Conservation (phyloP, 106 monocot genomes). For the Triglochin maritima region DNA sequence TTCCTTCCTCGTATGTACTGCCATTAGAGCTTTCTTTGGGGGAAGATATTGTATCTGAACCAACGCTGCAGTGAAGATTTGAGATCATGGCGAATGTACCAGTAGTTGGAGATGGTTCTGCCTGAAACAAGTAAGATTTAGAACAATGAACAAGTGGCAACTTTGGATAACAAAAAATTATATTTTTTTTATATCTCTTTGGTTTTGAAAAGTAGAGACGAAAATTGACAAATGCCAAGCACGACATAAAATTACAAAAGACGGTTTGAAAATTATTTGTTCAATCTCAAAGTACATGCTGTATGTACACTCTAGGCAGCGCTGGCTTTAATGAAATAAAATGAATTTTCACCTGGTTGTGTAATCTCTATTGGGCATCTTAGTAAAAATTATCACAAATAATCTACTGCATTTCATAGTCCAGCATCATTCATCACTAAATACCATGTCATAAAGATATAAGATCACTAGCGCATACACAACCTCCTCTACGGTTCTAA, state of each 20-base stretch:
- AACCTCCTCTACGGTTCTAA: no score
- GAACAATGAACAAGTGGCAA: not conserved
- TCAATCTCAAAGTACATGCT: not conserved
- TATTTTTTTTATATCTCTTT: not conserved
- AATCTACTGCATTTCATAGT: no score
- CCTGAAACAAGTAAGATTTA: no score
- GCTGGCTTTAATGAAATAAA: no score
- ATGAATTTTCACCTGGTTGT: no score
- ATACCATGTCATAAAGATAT: no score
- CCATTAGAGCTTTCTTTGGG: conserved; percentile 34
- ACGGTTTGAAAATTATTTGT: not conserved
- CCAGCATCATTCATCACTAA: no score
- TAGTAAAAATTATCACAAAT: no score
- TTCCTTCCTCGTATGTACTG: conserved; percentile 26
- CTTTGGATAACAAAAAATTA: not conserved
- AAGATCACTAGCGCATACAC: no score
- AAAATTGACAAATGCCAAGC: no score
- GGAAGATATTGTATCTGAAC: conserved; percentile 31
- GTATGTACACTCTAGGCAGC: not conserved
- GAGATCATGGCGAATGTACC: conserved; percentile 59
- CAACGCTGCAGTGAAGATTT: conserved; percentile 14
- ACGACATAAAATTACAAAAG: not conserved
- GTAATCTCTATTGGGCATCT: no score
- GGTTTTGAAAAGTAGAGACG: not conserved
- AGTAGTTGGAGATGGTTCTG: conserved; percentile 92